Evolutionary conservation across 805 yeast genomes (phyloP), one percentile per base, ranked within the genome.

Genomic region (Ogataea neopini): DNA sequence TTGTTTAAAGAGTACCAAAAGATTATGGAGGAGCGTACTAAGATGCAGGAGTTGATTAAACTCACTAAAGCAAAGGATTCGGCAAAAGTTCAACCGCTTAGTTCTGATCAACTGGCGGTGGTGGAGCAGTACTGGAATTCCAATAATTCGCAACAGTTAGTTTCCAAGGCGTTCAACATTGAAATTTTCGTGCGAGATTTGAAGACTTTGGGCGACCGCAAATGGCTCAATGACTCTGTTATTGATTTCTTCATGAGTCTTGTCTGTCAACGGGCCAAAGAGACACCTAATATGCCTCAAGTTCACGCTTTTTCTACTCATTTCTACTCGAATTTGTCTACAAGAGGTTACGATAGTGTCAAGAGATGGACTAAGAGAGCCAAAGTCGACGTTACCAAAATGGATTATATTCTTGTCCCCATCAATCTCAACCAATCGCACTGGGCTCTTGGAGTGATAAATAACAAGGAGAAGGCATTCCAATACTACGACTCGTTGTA

Each of bases 221-320:
- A 75, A 33, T 94, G 99, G 99, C 74, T 94, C 25, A 94, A 94
- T 62, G 99, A 94, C 66, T 87, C 84, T 37, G 76, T 94, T 4
- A 91, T 94, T 49, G 98, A 94, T 61, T 84, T 83, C 57, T 92
- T 85, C 62, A 71, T 91, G 59, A 72, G 73, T 37, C 57, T 84
- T 55, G 68, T 84, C 6, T 71, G 79, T 2, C 73, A 74, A 4
- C 61, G 78, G 19, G 60, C 74, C 9, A 45, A 51, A 17, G 9
- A 28, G 2, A 25, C 41, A 5, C 32, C 47, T 2, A 45, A 58
- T 3, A 50, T 69, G 20, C 69, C 76, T 2, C 63, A 68, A 22
- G 70, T 80, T 1, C 88, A 81, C 59, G 82, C 84, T 2, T 94
- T 92, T 72, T 86, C 94, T 4, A 89, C 98, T 0, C 96, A 87